Evolutionary conservation across 352 stramenopile genomes (phyloP).

Genomic region (Phytophthora agathidicida): DNA sequence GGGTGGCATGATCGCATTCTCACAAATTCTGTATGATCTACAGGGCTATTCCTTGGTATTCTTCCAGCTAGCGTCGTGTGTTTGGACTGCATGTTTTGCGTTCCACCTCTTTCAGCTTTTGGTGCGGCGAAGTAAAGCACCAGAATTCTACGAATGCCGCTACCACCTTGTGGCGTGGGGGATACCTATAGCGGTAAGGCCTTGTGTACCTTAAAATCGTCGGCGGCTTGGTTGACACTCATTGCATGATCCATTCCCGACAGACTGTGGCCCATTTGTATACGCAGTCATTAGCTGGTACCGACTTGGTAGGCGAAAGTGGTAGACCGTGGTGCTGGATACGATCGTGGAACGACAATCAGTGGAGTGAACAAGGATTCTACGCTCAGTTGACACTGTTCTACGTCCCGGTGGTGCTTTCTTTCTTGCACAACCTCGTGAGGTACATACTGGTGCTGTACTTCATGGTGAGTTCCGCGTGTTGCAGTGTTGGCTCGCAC

Average conservation of each 20-base stretch:
- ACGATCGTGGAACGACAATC: constrained; percentile 64
- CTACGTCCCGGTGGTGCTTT: constrained; percentile 56
- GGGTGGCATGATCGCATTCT: background rate
- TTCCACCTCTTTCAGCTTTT: constrained; percentile 82
- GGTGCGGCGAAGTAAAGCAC: constrained; percentile 45
- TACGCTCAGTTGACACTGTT: constrained; percentile 69
- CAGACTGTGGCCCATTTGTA: constrained; percentile 60
- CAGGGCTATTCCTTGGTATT: constrained; percentile 74
- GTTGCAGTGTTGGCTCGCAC: background rate
- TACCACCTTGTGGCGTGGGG: constrained; percentile 80
- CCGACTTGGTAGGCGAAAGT: constrained; percentile 61
- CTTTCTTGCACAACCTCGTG: constrained; percentile 62
- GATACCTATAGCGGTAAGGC: constrained; percentile 47
- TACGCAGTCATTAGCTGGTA: constrained; percentile 49
- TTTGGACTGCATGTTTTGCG: constrained; percentile 81
- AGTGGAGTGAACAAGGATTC: constrained; percentile 56
- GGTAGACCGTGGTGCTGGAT: constrained; percentile 81
- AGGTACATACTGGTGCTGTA: constrained; percentile 69
- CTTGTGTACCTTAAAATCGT: background rate
- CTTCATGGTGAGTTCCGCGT: constrained; percentile 56
- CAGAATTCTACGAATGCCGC: constrained; percentile 69
- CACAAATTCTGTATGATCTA: background rate
- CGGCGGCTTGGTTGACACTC: background rate
- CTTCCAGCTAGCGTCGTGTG: constrained; percentile 66
- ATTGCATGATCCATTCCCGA: constrained; percentile 3